phyloP scores from a whole-genome alignment of 805 yeast genomes.

The Osmozyma mogii region DNA sequence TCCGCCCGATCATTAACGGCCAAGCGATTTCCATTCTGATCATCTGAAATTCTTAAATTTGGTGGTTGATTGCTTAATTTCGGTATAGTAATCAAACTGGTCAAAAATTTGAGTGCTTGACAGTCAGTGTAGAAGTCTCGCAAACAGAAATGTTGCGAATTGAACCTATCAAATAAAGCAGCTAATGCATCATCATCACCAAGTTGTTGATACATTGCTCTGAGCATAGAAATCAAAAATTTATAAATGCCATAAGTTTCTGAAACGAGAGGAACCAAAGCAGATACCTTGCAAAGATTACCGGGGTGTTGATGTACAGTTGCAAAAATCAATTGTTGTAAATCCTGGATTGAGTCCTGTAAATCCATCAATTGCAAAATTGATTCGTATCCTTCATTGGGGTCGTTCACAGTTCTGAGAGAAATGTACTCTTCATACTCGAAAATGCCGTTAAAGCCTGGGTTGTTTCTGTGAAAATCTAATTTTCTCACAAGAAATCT shows the following conservation, averaged over 20 bases:
- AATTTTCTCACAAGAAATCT: slow-evolving; percentile 63
- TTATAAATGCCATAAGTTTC: slow-evolving; percentile 92
- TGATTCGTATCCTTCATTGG: slow-evolving; percentile 91
- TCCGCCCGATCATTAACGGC: too few species aligned
- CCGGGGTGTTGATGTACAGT: slow-evolving; percentile 52
- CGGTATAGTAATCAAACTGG: slow-evolving; percentile 77
- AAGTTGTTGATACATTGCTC: slow-evolving; percentile 74
- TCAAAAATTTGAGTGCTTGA: slow-evolving; percentile 71
- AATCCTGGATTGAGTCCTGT: slow-evolving; percentile 76
- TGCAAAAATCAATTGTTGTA: slow-evolving; percentile 70
- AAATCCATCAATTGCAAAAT: slow-evolving; percentile 76
- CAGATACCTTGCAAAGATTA: slow-evolving; percentile 73
- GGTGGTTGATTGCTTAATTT: slow-evolving; percentile 56
- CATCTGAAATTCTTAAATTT: slow-evolving; percentile 42
- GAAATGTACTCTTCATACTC: slow-evolving; percentile 95
- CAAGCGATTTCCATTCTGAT: too few species aligned
- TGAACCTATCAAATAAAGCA: slow-evolving; percentile 65
- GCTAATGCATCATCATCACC: slow-evolving; percentile 69
- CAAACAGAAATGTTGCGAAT: slow-evolving; percentile 61
- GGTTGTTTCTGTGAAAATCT: slow-evolving; percentile 74
- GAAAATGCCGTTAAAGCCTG: slow-evolving; percentile 89
- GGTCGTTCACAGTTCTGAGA: slow-evolving; percentile 79
- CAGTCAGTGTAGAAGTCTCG: slow-evolving; percentile 87
- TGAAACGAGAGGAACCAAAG: slow-evolving; percentile 81
- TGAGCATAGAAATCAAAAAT: slow-evolving; percentile 80